Percentiles rank a stretch among this genome's conserved stretches.
Evolutionary conservation across 2,329 filamentous ascomycete species (phyloP).

Genomic region (Aureobasidium sp.): DNA sequence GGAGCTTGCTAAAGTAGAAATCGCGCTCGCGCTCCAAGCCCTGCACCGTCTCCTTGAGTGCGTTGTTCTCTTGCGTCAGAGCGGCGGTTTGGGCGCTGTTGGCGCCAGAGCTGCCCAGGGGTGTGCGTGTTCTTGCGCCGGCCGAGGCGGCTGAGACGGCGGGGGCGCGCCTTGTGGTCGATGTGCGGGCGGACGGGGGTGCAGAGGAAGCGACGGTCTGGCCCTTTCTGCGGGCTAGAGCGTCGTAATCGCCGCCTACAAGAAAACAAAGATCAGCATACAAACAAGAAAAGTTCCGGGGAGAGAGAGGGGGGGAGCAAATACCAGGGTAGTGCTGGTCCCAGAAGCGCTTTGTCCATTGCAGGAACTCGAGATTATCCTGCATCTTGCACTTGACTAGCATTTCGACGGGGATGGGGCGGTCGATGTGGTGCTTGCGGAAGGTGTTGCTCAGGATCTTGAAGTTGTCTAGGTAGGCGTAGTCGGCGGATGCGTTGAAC

Average conservation of each 20-base stretch:
- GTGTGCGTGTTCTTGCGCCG: constrained; percentile 36
- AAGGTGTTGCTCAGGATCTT: constrained; percentile 92
- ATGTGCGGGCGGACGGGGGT: constrained; percentile 47
- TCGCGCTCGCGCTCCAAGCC: constrained; percentile 93
- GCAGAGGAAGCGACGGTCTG: constrained; percentile 51
- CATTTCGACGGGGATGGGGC: constrained; percentile 77
- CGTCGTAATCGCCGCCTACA: constrained; percentile 80
- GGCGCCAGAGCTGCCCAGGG: constrained; percentile 28
- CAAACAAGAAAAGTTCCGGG: neutral
- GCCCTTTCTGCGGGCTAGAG: constrained; percentile 75
- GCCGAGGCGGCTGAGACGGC: constrained; percentile 45
- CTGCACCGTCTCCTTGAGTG: constrained; percentile 89
- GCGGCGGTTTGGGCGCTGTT: constrained; percentile 59
- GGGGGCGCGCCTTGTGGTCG: constrained; percentile 40
- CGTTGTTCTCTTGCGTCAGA: constrained; percentile 76
- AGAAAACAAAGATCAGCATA: neutral
- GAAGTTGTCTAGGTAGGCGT: constrained; percentile 97
- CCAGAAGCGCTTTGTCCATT: constrained; percentile 96
- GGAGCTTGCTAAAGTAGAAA: constrained; percentile 98
- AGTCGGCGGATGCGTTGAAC: constrained; percentile 97
- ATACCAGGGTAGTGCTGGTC: constrained; percentile 84
- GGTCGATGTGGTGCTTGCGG: constrained; percentile 78
- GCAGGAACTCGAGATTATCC: constrained; percentile 97
- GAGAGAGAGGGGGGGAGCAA: too few relatives aligned
- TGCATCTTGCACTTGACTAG: constrained; percentile 99